Evolutionary conservation across 805 yeast species (phyloP), one percentile per base, ranked within the genome.

Genomic region (Hagleromyces aurorensis): DNA sequence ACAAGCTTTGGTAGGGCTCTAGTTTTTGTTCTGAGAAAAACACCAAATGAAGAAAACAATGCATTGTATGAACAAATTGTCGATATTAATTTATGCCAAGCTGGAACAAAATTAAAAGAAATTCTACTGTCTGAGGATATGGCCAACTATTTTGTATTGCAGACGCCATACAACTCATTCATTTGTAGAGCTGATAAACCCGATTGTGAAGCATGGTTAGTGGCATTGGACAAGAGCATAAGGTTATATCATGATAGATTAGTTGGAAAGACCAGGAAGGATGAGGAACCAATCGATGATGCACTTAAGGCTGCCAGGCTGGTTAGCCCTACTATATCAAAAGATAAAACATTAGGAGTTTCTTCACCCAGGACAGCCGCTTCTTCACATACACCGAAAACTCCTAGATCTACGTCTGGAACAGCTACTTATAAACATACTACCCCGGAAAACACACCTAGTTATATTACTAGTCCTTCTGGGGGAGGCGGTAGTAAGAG

Each of bases 1-100:
- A 80, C 87, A 2, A 63, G 73, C 1, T 67, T 67, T 46, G 89
- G 86, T 1, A 61, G 87, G 27, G 73, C 70, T 1, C 52, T 81
- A 35, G 46, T 79, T 1, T 72, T 80, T 37, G 49, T 43, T 1
- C 55, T 59, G 41, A 55, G 67, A 18, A 60, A 55, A 23, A 68
- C 60, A 32, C 45, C 43, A 20, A 54, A 49, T 3, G 30, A 41
- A 2, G 44, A 43, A 13, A 33, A 56, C 7, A 55, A 52, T 7
- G 55, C 59, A 13, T 61, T 57, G 6, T 63, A 61, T 19, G 69
- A 69, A 34, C 46, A 77, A 24, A 59, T 66, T 11, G 60, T 67
- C 11, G 85, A 78, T 34, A 63, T 81, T 19, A 66, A 65, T 38
- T 51, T 79, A 23, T 61, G 67, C 4, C 70, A 68, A 41, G 62